Evolutionary conservation across 257 asterid genomes (phyloP), one percentile per base, ranked within the genome.

Genomic region (Capsicum chinense): DNA sequence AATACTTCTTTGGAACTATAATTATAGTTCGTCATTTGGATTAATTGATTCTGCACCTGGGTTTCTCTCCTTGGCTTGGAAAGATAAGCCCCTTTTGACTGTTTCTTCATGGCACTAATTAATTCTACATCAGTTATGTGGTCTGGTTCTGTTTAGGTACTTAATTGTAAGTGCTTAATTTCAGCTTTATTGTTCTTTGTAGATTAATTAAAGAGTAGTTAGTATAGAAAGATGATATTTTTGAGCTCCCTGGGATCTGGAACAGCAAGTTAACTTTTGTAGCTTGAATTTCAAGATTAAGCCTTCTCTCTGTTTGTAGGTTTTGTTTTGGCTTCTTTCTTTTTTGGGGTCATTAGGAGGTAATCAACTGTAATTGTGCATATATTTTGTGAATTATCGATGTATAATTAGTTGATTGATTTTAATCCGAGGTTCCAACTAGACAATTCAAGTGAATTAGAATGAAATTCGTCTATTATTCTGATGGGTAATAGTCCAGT

Each of bases 51-150:
- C 93, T 79, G 91, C 91, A 5, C 93, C 97, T 19, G 98, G 97
- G 3, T 97, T 93, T 87, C 89, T 97, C 52, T 93, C 97, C 33
- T 83, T 97, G 81, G 97, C 98, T 66, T 97, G 99, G 99, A 91
- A 95, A 79, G 95, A 91, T 84, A 89, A 92, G 59, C 97, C 98
- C 54, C 85, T 97, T 17, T 92, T 97, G 83, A 93, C 97, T 47
- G 97, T 97, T 79, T 97, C 99, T 57, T 95, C 99, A 0, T 97
- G 99, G 99, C 94, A 90, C 84, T 94, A 93, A 90, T 83, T 63
- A 6, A 1, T 10, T 69, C 79, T 44, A 19, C 39, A 48, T 48
- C 44, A 19, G 37, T 19, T 52, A 52, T 76, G 81, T 26, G 81
- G 11, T 60, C 26, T 76, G 80, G 83, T 33, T 6, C 58, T 60